Conservation (phyloP, 345 rosid species). For the Physaria fendleri region DNA sequence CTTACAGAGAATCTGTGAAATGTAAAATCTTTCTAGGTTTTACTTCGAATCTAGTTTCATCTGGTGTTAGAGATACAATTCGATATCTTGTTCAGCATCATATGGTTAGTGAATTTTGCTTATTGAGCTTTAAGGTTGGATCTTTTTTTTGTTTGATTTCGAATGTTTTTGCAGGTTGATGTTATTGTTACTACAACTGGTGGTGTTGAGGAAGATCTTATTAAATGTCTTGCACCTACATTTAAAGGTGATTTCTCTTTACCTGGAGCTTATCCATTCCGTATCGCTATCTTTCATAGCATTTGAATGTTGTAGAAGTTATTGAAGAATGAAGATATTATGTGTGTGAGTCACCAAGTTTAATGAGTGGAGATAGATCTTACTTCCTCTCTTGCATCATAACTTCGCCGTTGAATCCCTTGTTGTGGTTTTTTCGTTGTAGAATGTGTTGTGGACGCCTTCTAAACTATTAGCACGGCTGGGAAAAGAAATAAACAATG, state of each 20-base stretch:
- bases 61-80: constrained; percentile 78
- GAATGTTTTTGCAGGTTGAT: constrained; percentile 55
- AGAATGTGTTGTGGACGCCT: constrained; percentile 85
- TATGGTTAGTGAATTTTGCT: constrained; percentile 48
- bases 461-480: constrained; percentile 70
- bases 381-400: background rate
- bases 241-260: constrained; percentile 83
- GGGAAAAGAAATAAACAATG: constrained; percentile 83
- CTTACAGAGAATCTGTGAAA: constrained; percentile 57
- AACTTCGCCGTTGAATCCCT: background rate
- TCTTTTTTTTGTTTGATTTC: background rate
- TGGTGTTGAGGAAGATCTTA: constrained; percentile 96
- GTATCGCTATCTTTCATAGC: constrained; percentile 17
- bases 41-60: constrained; percentile 91
- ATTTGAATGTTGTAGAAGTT: background rate
- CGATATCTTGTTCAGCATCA: constrained; percentile 85
- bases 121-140: background rate
- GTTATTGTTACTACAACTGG: constrained; percentile 92
- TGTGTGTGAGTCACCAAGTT: background rate
- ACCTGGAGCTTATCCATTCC: constrained; percentile 66
- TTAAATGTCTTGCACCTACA: constrained; percentile 91
- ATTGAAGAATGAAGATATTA: background rate
- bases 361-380: background rate
- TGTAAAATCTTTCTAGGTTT: constrained; percentile 93
- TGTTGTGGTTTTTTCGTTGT: constrained; percentile 8